Base-by-base conservation (phyloP, 2,329 filamentous ascomycete genomes). In the Colletotrichum abscissum region DNA sequence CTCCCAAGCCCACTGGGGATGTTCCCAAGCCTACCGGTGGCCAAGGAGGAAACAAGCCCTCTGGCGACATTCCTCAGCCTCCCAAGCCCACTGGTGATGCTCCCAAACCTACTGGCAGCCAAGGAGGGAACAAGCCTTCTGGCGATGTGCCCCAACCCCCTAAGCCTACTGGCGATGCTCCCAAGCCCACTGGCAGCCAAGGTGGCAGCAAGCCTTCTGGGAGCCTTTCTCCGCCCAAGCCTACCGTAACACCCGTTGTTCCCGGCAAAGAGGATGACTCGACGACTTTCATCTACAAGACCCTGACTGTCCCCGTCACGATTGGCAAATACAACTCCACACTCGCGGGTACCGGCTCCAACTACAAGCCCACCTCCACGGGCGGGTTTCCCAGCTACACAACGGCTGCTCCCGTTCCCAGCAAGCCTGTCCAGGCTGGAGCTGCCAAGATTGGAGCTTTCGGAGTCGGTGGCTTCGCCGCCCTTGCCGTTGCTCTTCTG, bases 51-150 rank as follows among this genome's bases (percentile, higher is more conserved):
- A n/a, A 59, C 2, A 57, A 42, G 46, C 60, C 73, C 30, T 69
- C 71, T 8, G 58, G 78, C 24, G 80, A 76, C 8, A 77, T 79
- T 46, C 76, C 80, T 9, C 79, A 85, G 77, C 87, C 86, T 9
- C 69, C 69, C 16, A 72, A 68, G 64, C 9, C 64, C n/a, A 59
- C 69, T 28, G 42, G 26, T 1, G 35, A 57, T 19, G 59, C n/a
- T 33, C 11, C 54, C 12, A 56, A 58, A 19, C 54, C 52, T 11
- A 22, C 52, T 5, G 35, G n/a, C 3, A 58, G 63, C 63, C 54
- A 58, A 28, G 54, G 22, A 28, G 49, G n/a, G 2, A 30, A 38
- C 3, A 55, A 64, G 16, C 42, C 60, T 5, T 52, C 60, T 3
- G 60, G 60, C 16, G 60, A 63, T 7, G 26, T 26, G 26, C 26